Percentiles rank a stretch among this genome's conserved stretches.
Evolutionary conservation across 768 basidiomycete species (phyloP).

Genomic region (Serendipita indica): DNA sequence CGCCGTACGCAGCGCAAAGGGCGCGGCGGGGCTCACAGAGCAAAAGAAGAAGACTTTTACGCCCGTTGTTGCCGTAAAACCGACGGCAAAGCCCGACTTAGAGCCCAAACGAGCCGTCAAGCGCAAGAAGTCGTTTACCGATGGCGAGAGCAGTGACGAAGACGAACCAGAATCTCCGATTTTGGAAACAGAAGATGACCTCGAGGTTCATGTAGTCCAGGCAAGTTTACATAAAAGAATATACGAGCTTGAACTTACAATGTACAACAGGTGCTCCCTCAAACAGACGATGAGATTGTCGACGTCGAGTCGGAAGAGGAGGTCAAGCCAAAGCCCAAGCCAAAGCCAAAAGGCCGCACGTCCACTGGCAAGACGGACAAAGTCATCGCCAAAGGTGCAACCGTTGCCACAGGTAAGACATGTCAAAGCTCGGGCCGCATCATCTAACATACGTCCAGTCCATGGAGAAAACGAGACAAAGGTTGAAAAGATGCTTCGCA

Average conservation of each 20-base stretch:
- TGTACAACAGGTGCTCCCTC: background rate
- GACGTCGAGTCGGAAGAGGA: background rate
- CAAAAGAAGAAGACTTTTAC: constrained; percentile 7
- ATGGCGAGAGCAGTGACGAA: background rate
- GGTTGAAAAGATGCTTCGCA: constrained; percentile 56
- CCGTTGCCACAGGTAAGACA: background rate
- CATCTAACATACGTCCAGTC: constrained; percentile 28
- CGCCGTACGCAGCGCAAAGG: background rate
- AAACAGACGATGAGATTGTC: background rate
- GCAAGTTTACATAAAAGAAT: too few species aligned
- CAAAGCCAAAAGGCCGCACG: background rate
- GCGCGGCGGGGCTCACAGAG: background rate
- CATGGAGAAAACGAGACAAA: constrained; percentile 46
- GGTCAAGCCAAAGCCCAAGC: background rate
- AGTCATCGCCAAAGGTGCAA: background rate
- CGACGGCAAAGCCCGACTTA: background rate
- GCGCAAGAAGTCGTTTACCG: constrained; percentile 18
- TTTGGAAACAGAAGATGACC: background rate
- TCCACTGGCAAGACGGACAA: background rate
- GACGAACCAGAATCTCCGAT: constrained; percentile 2
- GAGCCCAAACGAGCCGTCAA: constrained; percentile 16
- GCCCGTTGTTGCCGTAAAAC: constrained; percentile 17
- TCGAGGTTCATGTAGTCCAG: too few species aligned
- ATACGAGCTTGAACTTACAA: too few species aligned
- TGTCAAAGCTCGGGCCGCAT: background rate